Conservation (phyloP, 2,329 filamentous ascomycete genomes). For the Colletotrichum sp. region DNA sequence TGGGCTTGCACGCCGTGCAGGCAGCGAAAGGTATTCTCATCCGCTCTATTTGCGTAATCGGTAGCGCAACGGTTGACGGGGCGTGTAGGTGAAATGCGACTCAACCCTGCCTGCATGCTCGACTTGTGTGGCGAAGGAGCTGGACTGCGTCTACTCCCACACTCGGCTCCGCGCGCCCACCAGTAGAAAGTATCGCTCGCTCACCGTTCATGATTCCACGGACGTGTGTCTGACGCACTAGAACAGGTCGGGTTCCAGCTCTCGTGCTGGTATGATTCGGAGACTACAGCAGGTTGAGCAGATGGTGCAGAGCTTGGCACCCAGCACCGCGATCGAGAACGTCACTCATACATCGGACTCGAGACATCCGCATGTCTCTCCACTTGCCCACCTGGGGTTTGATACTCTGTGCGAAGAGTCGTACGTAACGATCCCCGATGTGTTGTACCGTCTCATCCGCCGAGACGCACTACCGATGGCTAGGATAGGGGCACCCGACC, state of each 20-base stretch:
- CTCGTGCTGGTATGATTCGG: neutral
- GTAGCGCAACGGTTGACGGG: neutral
- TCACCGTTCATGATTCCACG: too few relatives aligned
- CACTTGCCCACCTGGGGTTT: neutral
- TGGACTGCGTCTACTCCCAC: neutral
- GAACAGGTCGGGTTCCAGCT: neutral
- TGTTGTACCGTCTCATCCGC: neutral
- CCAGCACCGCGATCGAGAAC: neutral
- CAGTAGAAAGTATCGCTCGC: neutral
- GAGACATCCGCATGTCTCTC: neutral
- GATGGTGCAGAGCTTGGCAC: neutral
- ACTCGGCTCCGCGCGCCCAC: neutral
- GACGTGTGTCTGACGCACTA: neutral
- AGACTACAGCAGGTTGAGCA: neutral
- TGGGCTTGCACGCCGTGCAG: neutral
- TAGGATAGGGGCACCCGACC: neutral
- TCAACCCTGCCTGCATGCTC: neutral
- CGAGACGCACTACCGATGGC: neutral
- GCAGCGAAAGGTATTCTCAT: neutral
- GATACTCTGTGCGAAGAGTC: neutral
- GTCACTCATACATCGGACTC: fast-evolving
- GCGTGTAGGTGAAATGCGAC: neutral
- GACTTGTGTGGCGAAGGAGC: neutral
- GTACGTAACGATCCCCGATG: neutral
- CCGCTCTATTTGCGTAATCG: too few relatives aligned